Evolutionary conservation across 2,329 filamentous ascomycete genomes (phyloP), one percentile per base, ranked within the genome.

Genomic region (Sclerotiophoma versabilis): DNA sequence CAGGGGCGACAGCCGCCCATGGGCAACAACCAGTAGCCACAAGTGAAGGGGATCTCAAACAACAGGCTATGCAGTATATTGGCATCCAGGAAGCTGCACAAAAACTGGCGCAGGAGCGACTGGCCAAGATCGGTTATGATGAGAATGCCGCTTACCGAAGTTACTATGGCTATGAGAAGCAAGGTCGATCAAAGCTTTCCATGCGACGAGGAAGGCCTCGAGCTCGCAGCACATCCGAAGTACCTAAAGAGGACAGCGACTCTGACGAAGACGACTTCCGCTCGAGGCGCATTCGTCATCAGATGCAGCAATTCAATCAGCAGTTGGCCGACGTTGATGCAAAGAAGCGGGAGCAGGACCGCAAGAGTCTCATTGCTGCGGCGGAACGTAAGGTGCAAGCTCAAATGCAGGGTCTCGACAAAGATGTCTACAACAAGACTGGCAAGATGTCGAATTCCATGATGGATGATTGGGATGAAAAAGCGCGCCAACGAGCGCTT

Each of bases 341-440:
- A 49, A 85, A 88, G 66, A 93, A 93, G 75, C 84, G 90, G 34
- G 82, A 88, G 54, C 82, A 84, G 36, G 93, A 96, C 64, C 88
- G 91, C 11, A 88, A 90, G 49, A 81, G 84, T 1, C 79, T 98
- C 1, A 80, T 96, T 60, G 89, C 89, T 9, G 87, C 87, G 3
- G 93, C 93, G 1, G 90, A 93, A 69, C 87, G 89, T 37, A 96
- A 96, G 62, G 93, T 97, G n/a, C 86, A 88, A 61, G 87, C 87
- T 17, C 86, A 85, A 34, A 83, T 97, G 62, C 86, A 90, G 57
- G 84, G 83, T 33, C 92, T 97, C 81, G 93, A 98, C 56, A 86
- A 93, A 71, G 87, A 87, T 66, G 84, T 96, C 11, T 91, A 87
- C 62, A 81, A 84, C 12, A 84, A 93, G 47, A 93, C 90, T 1